A percentile compares a stretch with the other conserved stretches of the same genome.
phyloP scores from a whole-genome alignment of 1,284 basidiomycete species.

The Retiboletus flavoniger region DNA sequence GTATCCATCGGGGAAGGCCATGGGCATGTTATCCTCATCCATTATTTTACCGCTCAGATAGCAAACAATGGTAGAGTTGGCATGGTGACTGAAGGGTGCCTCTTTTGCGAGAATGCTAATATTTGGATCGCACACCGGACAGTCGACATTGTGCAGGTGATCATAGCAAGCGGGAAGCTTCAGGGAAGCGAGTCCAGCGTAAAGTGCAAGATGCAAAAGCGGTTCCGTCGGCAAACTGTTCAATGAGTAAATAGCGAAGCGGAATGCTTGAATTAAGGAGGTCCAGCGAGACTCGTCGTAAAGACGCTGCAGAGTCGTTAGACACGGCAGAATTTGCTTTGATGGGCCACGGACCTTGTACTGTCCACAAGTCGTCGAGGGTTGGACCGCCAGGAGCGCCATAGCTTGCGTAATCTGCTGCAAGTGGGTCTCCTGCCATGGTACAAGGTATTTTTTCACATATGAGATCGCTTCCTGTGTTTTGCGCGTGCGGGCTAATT shows the following conservation, averaged over 20 bases:
- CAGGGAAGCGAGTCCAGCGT: conserved; percentile 84
- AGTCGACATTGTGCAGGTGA: conserved; percentile 76
- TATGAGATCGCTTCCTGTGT: conserved; percentile 82
- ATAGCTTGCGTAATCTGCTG: conserved; percentile 75
- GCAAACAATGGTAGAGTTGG: conserved; percentile 95
- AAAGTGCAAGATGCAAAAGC: conserved; percentile 81
- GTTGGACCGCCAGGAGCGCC: conserved; percentile 72
- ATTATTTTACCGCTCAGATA: conserved; percentile 88
- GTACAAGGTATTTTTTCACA: conserved; percentile 74
- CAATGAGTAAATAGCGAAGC: conserved; percentile 79
- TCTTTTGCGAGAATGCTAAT: conserved; percentile 79
- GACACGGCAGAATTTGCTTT: conserved; percentile 1
- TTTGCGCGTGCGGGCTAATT: conserved; percentile 74
- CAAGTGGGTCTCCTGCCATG: conserved; percentile 82
- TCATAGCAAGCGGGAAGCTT: conserved; percentile 80
- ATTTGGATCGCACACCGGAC: conserved; percentile 84
- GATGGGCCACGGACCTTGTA: conserved; percentile 55
- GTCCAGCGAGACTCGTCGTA: conserved; percentile 81
- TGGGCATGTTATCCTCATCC: conserved; percentile 88
- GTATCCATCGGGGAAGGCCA: conserved; percentile 89
- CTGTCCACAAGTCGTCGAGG: conserved; percentile 63
- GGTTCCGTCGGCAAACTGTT: conserved; percentile 86
- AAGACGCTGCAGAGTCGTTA: conserved; percentile 56
- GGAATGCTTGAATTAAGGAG: conserved; percentile 72
- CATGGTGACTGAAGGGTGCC: conserved; percentile 91